phyloP scores from a whole-genome alignment of 305 asterid genomes.

The Andrographis paniculata region DNA sequence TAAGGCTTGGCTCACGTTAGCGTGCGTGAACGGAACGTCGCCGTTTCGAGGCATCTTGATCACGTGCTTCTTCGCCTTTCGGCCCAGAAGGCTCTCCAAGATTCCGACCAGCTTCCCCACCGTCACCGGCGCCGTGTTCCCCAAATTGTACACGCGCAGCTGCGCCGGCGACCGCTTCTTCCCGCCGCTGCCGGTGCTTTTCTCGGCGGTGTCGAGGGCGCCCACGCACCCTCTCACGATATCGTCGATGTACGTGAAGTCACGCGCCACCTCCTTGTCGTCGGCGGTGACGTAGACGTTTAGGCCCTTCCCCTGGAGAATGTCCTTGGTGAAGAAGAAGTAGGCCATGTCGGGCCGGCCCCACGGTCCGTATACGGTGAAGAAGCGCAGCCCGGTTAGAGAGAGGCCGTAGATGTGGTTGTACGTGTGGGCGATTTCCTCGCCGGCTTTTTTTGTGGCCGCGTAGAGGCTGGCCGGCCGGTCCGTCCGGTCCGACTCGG shows the following conservation, averaged over 20 bases:
- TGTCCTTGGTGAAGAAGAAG: conserved; percentile 80
- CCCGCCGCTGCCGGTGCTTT: conserved; percentile 87
- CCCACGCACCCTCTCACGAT: conserved; percentile 79
- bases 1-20: conserved; percentile 79
- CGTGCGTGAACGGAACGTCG: conserved; percentile 92
- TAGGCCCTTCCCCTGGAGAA: conserved; percentile 54
- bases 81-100: conserved; percentile 41
- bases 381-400: conserved; percentile 69
- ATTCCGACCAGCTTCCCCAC: conserved; percentile 78
- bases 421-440: conserved; percentile 81
- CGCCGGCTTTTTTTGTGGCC: conserved; percentile 91
- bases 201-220: conserved; percentile 88
- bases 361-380: conserved; percentile 93
- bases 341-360: conserved; percentile 95
- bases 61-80: conserved; percentile 65
- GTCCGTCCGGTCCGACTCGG: conserved; percentile 64
- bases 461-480: conserved; percentile 87
- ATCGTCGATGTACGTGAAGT: conserved; percentile 89
- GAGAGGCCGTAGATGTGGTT: conserved; percentile 80
- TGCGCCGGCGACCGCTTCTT: conserved; percentile 79
- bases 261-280: conserved; percentile 91
- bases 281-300: conserved; percentile 63
- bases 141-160: conserved; percentile 77
- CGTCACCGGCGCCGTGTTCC: conserved; percentile 86
- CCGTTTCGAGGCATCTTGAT: conserved; percentile 88